These are phyloP conservation scores for Lumnitzera racemosa DNA, from an alignment of 345 rosid species.

Conservation along the genomic window DNA sequence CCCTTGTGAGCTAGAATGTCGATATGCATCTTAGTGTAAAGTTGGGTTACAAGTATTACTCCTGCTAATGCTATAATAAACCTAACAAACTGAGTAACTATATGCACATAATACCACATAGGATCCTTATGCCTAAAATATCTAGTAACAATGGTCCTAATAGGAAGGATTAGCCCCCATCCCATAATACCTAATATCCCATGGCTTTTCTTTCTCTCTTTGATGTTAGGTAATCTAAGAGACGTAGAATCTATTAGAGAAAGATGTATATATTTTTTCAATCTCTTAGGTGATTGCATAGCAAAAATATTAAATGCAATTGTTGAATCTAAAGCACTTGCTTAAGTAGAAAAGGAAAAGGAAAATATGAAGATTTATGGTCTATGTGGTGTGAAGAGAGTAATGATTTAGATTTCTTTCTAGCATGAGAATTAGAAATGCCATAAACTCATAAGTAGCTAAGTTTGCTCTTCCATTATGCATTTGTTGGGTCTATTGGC, in stretches of 20 bases:
- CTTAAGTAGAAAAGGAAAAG: too few species aligned
- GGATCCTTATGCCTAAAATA: slow-evolving; percentile 82
- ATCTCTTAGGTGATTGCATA: too few species aligned
- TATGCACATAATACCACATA: slow-evolving; percentile 79
- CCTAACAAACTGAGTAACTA: slow-evolving; percentile 51
- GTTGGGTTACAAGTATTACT: slow-evolving; percentile 57
- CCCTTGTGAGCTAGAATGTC: slow-evolving; percentile 61
- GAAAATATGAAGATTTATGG: too few species aligned
- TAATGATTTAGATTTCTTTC: too few species aligned
- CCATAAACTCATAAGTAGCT: too few species aligned
- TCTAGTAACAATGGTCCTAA: slow-evolving; percentile 70
- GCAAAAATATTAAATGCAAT: too few species aligned
- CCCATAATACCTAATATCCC: slow-evolving; percentile 60
- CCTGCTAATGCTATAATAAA: slow-evolving; percentile 58
- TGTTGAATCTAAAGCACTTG: too few species aligned
- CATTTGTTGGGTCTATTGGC: too few species aligned
- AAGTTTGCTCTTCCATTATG: too few species aligned
- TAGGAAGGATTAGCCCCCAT: slow-evolving; percentile 78
- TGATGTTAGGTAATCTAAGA: slow-evolving; percentile 15
- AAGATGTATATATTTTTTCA: background rate
- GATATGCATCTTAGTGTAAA: slow-evolving; percentile 40
- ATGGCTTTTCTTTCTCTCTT: slow-evolving; percentile 56
- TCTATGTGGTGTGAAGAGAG: too few species aligned
- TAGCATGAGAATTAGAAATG: too few species aligned
- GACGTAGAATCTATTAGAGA: slow-evolving; percentile 32